Percentiles rank a stretch among this genome's conserved stretches.
Conservation (phyloP, 805 yeast genomes). For the Pichia deserticola region DNA sequence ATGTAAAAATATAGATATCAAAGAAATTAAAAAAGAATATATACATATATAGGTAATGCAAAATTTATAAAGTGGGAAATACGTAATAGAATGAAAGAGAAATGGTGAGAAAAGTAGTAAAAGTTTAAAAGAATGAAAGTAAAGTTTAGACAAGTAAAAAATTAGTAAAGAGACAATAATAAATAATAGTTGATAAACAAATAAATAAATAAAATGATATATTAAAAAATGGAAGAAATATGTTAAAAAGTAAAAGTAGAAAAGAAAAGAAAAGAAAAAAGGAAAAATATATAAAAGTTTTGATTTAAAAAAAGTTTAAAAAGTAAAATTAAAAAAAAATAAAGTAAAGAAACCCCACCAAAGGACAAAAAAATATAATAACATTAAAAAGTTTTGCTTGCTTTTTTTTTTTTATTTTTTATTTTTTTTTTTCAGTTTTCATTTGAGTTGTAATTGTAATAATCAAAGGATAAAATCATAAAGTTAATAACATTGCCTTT, state of each 20-base stretch:
- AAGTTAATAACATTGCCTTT: conserved; percentile 26
- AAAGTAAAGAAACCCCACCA: background rate
- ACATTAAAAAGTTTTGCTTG: no score
- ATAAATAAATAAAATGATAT: no score
- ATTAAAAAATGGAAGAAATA: no score
- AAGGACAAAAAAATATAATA: background rate
- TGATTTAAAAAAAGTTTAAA: background rate
- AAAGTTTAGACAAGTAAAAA: conserved; percentile 8
- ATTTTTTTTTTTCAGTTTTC: no score
- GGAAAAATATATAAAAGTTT: background rate
- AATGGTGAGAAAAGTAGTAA: background rate
- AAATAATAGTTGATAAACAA: background rate
- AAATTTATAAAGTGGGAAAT: background rate
- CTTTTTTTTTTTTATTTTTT: no score
- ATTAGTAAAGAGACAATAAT: conserved; percentile 6
- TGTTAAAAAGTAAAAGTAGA: conserved; percentile 1
- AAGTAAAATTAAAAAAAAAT: background rate
- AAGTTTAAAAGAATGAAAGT: conserved; percentile 5
- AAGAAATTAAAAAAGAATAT: no score
- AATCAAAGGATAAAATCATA: background rate
- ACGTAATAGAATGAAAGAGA: background rate
- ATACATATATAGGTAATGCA: background rate
- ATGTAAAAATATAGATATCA: no score
- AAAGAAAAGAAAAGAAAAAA: conserved; percentile 2
- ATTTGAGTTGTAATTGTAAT: no score